Base-by-base conservation (phyloP, 805 yeast genomes). In the Suhomyces vadensis region DNA sequence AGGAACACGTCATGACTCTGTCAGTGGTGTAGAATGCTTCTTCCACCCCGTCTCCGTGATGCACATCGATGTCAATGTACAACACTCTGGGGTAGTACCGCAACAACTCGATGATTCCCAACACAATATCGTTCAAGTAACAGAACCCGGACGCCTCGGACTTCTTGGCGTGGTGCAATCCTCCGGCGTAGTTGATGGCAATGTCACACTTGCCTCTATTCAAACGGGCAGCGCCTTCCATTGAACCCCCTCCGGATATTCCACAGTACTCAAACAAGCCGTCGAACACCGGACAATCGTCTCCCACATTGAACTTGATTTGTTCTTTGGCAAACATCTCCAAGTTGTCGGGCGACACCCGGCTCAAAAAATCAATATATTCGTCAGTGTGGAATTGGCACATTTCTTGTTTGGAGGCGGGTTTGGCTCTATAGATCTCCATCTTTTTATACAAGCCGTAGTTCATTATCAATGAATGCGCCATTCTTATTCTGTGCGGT, bases 401-500 rank as follows among this genome's bases (percentile, higher is more conserved):
- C 96, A 94, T 89, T 60, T 94, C 99, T 67, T 92, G 96, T 61
- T 88, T 86, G 13, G 98, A 91, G 31, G 99, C 99, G 1, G 98
- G 97, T 65, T 90, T 91, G 35, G 98, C 97, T 40, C 97, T 79
- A 65, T 91, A 91, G 39, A 94, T 88, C 63, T 94, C 98, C 97
- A 94, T 92, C 68, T 92, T 87, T 66, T 91, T 89, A 72, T 94
- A 91, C 42, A 94, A 77, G 1, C 97, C 98, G 65, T 94, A 94
- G 69, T 92, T 91, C 96, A 94, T 92, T 53, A 94, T 87, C 58
- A 94, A 75, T 33, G 96, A 88, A 65, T 94, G 98, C 6, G 98
- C 95, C 96, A 94, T 91, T 81, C 98, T 85, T 71, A 94, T 90
- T 61, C 99, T 82, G 65, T 92, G 97, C 19, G 99, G 99, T 64